Percentiles rank a stretch among this genome's conserved stretches.
Evolutionary conservation across 106 monocot species (phyloP).

Genomic region (Dendrobium chrysotoxum): DNA sequence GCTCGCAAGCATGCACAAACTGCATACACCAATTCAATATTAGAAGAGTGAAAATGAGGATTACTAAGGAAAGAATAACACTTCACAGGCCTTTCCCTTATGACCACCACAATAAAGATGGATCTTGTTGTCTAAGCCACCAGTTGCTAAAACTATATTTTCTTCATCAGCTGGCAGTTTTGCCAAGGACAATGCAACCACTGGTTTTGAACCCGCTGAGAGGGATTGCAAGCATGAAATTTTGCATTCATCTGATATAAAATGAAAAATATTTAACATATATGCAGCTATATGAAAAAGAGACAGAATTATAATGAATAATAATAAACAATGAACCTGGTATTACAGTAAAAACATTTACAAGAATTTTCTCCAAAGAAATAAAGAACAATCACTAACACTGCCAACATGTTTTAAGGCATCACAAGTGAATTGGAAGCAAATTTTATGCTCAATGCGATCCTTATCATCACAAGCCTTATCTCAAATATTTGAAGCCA

Average conservation of each 20-base stretch:
- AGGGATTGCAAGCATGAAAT: conserved; percentile 55
- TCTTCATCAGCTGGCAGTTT: conserved; percentile 45
- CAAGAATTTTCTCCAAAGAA: background rate
- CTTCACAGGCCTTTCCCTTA: conserved; percentile 55
- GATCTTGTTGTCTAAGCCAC: conserved; percentile 88
- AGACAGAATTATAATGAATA: background rate
- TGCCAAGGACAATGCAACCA: conserved; percentile 86
- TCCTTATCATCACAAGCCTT: background rate
- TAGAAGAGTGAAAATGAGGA: background rate
- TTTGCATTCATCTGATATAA: conserved; percentile 45
- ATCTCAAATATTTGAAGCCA: background rate
- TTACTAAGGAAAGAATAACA: conserved; percentile 1
- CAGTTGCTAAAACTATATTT: conserved; percentile 70
- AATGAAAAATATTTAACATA: background rate
- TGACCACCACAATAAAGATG: conserved; percentile 73
- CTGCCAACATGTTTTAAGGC: background rate
- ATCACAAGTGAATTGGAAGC: background rate
- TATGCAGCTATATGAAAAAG: background rate
- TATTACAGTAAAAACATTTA: background rate
- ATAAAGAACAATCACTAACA: background rate
- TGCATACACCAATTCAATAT: conserved; percentile 22
- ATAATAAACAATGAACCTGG: background rate
- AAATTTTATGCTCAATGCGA: background rate
- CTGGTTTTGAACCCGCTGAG: conserved; percentile 70
- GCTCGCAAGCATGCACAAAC: conserved; percentile 73